A percentile compares a stretch with the other conserved stretches of the same genome.
Conservation (phyloP, 495 filamentous ascomycete genomes). For the Lasiosphaeria ovina region DNA sequence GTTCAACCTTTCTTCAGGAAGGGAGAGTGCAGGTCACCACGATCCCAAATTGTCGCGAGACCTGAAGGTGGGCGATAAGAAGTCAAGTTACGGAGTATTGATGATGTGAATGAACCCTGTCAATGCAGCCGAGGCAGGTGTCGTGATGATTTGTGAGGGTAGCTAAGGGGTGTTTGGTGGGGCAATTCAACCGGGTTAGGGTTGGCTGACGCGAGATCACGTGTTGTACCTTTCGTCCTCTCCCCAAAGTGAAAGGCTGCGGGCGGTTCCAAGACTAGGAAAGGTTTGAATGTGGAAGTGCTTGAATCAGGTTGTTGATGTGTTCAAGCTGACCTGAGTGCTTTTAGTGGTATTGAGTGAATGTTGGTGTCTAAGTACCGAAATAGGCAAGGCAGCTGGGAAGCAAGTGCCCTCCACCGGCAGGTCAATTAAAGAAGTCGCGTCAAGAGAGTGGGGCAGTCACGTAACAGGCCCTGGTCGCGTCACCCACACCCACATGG, state of each 20-base stretch:
- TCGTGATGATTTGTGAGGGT: too few relatives aligned
- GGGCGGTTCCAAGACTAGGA: background rate
- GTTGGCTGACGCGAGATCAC: conserved; percentile 16
- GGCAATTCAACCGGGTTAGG: conserved; percentile 14
- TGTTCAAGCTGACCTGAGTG: background rate
- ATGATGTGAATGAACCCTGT: too few relatives aligned
- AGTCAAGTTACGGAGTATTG: too few relatives aligned
- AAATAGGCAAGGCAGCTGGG: background rate
- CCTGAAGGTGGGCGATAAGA: too few relatives aligned
- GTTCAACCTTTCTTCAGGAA: too few relatives aligned
- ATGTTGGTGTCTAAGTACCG: background rate
- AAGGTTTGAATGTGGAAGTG: too few relatives aligned
- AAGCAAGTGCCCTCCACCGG: background rate
- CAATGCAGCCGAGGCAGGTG: too few relatives aligned
- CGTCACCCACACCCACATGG: conserved; percentile 16
- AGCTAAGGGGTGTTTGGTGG: background rate
- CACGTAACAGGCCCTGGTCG: conserved; percentile 30
- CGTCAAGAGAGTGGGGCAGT: conserved; percentile 33
- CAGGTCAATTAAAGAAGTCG: conserved; percentile 28
- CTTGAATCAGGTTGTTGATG: too few relatives aligned
- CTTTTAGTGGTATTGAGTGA: background rate
- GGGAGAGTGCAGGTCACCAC: too few relatives aligned
- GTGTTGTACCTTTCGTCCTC: conserved; percentile 4
- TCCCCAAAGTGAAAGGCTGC: background rate
- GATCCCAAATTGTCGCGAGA: too few relatives aligned